phyloP scores from a whole-genome alignment of 2,329 filamentous ascomycete species.

The Ceratocystis albifundus region DNA sequence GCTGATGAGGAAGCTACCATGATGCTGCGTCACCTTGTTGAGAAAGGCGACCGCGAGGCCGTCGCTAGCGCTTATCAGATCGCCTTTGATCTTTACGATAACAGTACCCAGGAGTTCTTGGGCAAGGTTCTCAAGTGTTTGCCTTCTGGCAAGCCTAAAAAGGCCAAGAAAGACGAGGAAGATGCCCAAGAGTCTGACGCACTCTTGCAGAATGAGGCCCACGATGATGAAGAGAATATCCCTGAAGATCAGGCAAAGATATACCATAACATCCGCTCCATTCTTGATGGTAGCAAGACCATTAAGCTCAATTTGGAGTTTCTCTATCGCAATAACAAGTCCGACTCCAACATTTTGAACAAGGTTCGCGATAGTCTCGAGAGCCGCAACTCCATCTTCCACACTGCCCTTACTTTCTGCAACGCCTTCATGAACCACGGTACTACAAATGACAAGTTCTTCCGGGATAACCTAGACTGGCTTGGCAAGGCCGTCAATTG shows the following conservation, averaged over 20 bases:
- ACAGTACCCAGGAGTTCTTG: conserved; percentile 93
- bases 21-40: conserved; percentile 71
- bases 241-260: conserved; percentile 44
- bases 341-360: conserved; percentile 84
- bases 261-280: conserved; percentile 52
- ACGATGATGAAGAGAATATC: conserved; percentile 44
- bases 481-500: conserved; percentile 97
- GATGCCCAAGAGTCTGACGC: conserved; percentile 38
- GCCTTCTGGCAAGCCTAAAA: conserved; percentile 41
- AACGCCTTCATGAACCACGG: conserved; percentile 99
- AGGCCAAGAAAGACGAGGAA: conserved; percentile 37
- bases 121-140: conserved; percentile 77
- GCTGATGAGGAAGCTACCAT: conserved; percentile 81
- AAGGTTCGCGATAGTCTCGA: conserved; percentile 94
- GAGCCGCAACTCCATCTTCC: conserved; percentile 94
- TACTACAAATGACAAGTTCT: conserved; percentile 96
- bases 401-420: conserved; percentile 91
- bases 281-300: conserved; percentile 79
- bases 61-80: conserved; percentile 90
- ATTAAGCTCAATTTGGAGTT: conserved; percentile 95
- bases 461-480: conserved; percentile 96
- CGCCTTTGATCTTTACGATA: conserved; percentile 95
- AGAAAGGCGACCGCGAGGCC: conserved; percentile 65
- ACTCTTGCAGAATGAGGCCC: conserved; percentile 40
- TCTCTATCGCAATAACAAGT: conserved; percentile 87